Percentiles rank a stretch among this genome's conserved stretches.
These are phyloP conservation scores for Ceratocystis destructans DNA, from an alignment of 2,329 filamentous ascomycete genomes.

Conservation along the genomic window DNA sequence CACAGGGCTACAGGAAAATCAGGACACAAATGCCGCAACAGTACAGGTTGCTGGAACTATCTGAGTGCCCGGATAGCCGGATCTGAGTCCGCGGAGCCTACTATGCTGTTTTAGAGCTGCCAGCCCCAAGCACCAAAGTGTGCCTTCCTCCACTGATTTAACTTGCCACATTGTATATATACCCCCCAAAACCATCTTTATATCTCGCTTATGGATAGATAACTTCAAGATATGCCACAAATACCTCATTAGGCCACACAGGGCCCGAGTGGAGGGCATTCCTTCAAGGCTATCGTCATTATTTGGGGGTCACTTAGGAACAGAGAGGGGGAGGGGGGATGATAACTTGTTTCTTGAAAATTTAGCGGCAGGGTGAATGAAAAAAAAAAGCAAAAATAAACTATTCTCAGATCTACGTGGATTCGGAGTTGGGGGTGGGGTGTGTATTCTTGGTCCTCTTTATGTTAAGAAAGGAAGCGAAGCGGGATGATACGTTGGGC, in stretches of 20 bases:
- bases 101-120: not conserved
- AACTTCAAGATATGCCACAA: not conserved
- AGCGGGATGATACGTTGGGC: not conserved
- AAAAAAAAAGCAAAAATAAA: not conserved
- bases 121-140: not conserved
- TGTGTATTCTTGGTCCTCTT: not conserved
- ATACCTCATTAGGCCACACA: not conserved
- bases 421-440: not conserved
- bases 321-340: not conserved
- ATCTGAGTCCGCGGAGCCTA: not conserved
- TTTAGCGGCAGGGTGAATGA: not conserved
- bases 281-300: conserved; percentile 2
- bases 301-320: not conserved
- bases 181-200: not conserved
- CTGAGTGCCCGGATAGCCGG: not conserved
- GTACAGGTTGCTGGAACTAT: not conserved
- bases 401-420: not conserved
- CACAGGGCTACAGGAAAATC: too few species aligned
- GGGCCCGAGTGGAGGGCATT: not conserved
- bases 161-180: not conserved
- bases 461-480: not conserved
- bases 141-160: not conserved
- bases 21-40: too few species aligned
- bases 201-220: not conserved
- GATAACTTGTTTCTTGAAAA: not conserved